Percentiles rank a stretch among this genome's conserved stretches.
phyloP scores from a whole-genome alignment of 1,139 yeast genomes.

The Saccharomyces hybrid region DNA sequence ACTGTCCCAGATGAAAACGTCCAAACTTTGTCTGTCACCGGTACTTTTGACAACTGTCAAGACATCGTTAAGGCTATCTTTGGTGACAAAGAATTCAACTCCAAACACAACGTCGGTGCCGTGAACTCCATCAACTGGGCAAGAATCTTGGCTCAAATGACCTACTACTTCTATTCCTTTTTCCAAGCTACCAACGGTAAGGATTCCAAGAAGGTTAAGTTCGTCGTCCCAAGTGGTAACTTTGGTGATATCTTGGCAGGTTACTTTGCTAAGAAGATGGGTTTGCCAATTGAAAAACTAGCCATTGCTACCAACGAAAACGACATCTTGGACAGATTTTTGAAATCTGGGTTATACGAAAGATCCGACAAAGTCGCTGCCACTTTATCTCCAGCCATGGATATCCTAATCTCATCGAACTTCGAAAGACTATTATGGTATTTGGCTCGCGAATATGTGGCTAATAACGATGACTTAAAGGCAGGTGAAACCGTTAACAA shows the following conservation, averaged over 20 bases:
- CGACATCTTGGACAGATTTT: constrained; percentile 87
- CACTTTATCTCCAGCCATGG: constrained; percentile 97
- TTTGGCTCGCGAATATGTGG: constrained; percentile 62
- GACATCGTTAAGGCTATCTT: constrained; percentile 90
- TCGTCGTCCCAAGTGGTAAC: constrained; percentile 95
- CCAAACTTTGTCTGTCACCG: constrained; percentile 89
- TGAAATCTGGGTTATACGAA: constrained; percentile 77
- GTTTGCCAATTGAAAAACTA: constrained; percentile 78
- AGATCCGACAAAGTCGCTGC: constrained; percentile 73
- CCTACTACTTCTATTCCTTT: constrained; percentile 89
- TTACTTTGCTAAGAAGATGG: constrained; percentile 90
- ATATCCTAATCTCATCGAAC: constrained; percentile 86
- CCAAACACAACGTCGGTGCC: constrained; percentile 90
- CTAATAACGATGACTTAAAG: constrained; percentile 50
- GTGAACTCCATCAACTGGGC: constrained; percentile 99
- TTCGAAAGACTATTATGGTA: constrained; percentile 96
- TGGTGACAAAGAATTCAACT: constrained; percentile 82
- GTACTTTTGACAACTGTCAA: constrained; percentile 97
- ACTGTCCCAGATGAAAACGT: constrained; percentile 89
- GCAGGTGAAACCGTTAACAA: constrained; percentile 66
- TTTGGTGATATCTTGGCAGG: constrained; percentile 98
- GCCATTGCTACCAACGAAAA: constrained; percentile 94
- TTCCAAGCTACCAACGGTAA: constrained; percentile 56
- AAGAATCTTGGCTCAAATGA: constrained; percentile 92
- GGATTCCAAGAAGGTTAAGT: constrained; percentile 49